phyloP scores from a whole-genome alignment of 805 yeast genomes.

The Helenozyma rhizophorensis region DNA sequence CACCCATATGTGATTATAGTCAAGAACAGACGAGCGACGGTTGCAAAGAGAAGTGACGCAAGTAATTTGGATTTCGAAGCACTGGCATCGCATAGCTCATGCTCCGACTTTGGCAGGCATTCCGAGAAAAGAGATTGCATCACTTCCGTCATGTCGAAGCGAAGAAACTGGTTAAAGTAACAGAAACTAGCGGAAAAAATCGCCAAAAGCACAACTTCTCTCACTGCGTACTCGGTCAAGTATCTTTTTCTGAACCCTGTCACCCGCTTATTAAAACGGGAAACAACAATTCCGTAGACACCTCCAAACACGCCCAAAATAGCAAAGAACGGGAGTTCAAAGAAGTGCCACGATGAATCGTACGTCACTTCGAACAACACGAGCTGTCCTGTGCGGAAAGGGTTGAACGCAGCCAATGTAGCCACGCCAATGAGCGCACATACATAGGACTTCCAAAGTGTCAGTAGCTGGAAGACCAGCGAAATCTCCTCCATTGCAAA shows the following conservation, averaged over 20 bases:
- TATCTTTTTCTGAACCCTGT: slow-evolving; percentile 74
- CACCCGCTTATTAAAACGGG: slow-evolving; percentile 69
- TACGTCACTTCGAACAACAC: slow-evolving; percentile 91
- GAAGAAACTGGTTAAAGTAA: slow-evolving; percentile 77
- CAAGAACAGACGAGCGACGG: slow-evolving; percentile 62
- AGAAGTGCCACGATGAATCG: slow-evolving; percentile 79
- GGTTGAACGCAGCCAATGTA: slow-evolving; percentile 74
- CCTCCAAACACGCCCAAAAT: slow-evolving; percentile 90
- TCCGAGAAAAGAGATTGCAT: slow-evolving; percentile 89
- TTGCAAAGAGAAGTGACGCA: slow-evolving; percentile 61
- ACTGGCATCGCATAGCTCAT: slow-evolving; percentile 33
- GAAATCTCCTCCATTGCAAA: slow-evolving; percentile 92
- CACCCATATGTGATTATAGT: slow-evolving; percentile 87
- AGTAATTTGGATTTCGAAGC: slow-evolving; percentile 35
- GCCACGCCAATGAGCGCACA: slow-evolving; percentile 87
- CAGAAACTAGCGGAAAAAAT: slow-evolving; percentile 69
- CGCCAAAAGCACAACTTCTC: slow-evolving; percentile 69
- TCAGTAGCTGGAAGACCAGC: slow-evolving; percentile 63
- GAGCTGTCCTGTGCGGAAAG: slow-evolving; percentile 91
- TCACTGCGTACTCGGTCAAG: slow-evolving; percentile 52
- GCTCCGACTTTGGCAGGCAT: slow-evolving; percentile 51
- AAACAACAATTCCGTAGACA: slow-evolving; percentile 73
- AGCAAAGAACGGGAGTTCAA: slow-evolving; percentile 77
- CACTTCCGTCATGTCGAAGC: slow-evolving; percentile 90
- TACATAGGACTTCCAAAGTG: slow-evolving; percentile 88